Evolutionary conservation across 306 rosid species (phyloP).

Genomic region (Lathyrus oleraceus): DNA sequence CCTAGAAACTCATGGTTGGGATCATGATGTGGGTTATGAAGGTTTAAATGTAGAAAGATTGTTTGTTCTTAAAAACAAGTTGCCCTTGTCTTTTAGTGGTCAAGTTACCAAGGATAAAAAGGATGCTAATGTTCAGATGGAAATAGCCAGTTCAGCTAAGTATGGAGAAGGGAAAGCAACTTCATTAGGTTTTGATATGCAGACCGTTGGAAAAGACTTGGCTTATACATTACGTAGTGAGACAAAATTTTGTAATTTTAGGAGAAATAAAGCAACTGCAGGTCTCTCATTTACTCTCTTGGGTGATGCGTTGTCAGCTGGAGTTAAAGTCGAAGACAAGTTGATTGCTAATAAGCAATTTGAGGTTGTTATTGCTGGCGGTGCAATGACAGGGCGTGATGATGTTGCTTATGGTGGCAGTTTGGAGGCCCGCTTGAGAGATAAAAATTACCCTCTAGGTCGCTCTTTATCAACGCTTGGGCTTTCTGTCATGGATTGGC

Average conservation of each 20-base stretch:
- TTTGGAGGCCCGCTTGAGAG: slow-evolving; percentile 94
- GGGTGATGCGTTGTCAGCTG: slow-evolving; percentile 84
- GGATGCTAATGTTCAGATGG: slow-evolving; percentile 91
- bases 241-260: slow-evolving; percentile 71
- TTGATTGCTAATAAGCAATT: slow-evolving; percentile 76
- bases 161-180: slow-evolving; percentile 89
- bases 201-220: slow-evolving; percentile 93
- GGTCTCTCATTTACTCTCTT: slow-evolving; percentile 76
- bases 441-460: slow-evolving; percentile 85
- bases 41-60: slow-evolving; percentile 90
- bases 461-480: slow-evolving; percentile 82
- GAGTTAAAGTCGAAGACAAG: slow-evolving; percentile 83
- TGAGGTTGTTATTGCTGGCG: slow-evolving; percentile 70
- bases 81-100: slow-evolving; percentile 81
- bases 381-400: slow-evolving; percentile 83
- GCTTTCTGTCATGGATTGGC: slow-evolving; percentile 97
- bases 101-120: slow-evolving; percentile 95
- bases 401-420: slow-evolving; percentile 94
- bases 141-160: slow-evolving; percentile 76
- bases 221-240: slow-evolving; percentile 88
- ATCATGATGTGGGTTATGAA: slow-evolving; percentile 97
- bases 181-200: slow-evolving; percentile 86
- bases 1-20: slow-evolving; percentile 96
- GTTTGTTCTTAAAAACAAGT: slow-evolving; percentile 66
- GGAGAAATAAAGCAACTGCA: slow-evolving; percentile 84